These are phyloP conservation scores for Diaporthe caulivora DNA, from an alignment of 2,329 filamentous ascomycete species.

Conservation along the genomic window DNA sequence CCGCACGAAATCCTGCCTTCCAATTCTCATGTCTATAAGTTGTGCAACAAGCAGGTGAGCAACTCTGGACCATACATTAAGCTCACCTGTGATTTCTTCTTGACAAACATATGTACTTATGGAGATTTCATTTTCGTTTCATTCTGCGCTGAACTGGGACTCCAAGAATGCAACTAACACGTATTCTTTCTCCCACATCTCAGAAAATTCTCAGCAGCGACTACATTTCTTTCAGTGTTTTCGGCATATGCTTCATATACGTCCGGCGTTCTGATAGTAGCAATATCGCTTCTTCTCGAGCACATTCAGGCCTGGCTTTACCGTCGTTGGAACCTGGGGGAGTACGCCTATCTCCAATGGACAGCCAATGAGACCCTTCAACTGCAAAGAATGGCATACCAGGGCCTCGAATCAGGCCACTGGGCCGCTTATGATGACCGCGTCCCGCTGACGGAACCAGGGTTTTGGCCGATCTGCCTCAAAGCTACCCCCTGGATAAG, in stretches of 20 bases:
- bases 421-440: background rate
- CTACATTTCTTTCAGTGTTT: conserved; percentile 46
- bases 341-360: conserved; percentile 45
- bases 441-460: background rate
- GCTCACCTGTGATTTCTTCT: background rate
- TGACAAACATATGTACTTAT: background rate
- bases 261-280: conserved; percentile 40
- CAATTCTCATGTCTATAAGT: background rate
- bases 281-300: conserved; percentile 40
- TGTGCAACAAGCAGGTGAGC: conserved; percentile 40
- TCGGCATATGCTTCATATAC: conserved; percentile 44
- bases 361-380: conserved; percentile 43
- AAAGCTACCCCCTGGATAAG: background rate
- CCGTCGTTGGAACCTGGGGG: conserved; percentile 27
- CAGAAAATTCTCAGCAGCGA: conserved; percentile 43
- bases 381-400: conserved; percentile 46
- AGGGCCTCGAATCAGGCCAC: conserved; percentile 34
- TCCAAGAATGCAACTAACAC: background rate
- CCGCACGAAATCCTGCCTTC: conserved; percentile 1
- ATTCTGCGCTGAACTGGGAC: background rate
- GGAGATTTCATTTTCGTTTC: background rate
- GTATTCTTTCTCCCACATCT: background rate
- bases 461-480: background rate
- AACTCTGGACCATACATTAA: background rate
- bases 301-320: conserved; percentile 36